Evolutionary conservation across 2,329 filamentous ascomycete genomes (phyloP).

Genomic region (Colletotrichum cordylinicola): DNA sequence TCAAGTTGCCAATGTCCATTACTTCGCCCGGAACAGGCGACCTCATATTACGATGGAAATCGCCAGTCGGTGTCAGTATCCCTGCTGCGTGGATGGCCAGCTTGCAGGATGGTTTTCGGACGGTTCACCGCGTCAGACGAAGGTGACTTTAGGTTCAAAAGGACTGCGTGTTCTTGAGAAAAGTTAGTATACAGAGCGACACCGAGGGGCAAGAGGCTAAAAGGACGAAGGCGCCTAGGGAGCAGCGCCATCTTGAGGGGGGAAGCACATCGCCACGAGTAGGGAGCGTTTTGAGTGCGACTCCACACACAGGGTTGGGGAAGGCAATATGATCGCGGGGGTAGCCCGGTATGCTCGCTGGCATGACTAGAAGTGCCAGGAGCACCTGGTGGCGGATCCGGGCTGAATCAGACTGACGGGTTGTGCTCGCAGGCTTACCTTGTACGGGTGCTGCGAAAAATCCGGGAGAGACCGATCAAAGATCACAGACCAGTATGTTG

Average conservation of each 20-base stretch:
- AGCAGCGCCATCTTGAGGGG: not conserved
- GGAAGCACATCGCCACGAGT: constrained; percentile 15
- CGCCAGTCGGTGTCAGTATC: not conserved
- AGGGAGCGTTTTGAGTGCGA: constrained; percentile 11
- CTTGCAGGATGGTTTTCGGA: constrained; percentile 11
- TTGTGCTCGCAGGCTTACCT: constrained; percentile 19
- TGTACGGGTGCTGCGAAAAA: constrained; percentile 5
- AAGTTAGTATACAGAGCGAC: constrained; percentile 2
- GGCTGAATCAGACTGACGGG: constrained; percentile 14
- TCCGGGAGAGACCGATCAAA: constrained; percentile 14
- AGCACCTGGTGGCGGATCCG: constrained; percentile 15
- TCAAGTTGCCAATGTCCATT: constrained; percentile 59
- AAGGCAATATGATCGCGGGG: not conserved
- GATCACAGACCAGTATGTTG: constrained; percentile 20
- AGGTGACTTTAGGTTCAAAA: constrained; percentile 20
- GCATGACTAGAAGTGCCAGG: constrained; percentile 21
- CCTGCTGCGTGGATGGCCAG: constrained; percentile 20
- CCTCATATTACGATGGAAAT: constrained; percentile 37
- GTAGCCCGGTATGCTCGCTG: not conserved
- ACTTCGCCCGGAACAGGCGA: constrained; percentile 52
- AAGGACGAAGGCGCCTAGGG: not conserved
- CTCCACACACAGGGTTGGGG: not conserved
- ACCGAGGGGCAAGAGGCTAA: not conserved
- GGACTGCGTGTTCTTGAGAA: not conserved
- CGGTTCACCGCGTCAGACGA: constrained; percentile 14